A percentile compares a stretch with the other conserved stretches of the same genome.
phyloP scores from a whole-genome alignment of 306 rosid species.

The Citrullus amarus region DNA sequence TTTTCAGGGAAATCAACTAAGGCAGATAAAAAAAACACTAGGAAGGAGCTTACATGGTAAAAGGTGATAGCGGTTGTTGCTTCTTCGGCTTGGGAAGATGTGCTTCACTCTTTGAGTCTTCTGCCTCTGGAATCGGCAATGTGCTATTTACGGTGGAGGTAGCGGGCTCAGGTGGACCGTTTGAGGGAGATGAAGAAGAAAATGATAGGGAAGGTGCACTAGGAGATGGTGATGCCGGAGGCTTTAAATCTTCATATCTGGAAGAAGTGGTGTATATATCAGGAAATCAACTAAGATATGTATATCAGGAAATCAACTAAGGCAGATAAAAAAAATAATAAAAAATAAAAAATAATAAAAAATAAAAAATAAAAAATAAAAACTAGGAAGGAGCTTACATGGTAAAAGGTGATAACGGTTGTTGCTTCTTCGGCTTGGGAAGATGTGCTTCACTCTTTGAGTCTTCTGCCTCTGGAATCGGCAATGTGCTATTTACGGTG shows the following conservation, averaged over 20 bases:
- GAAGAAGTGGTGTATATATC: neutral
- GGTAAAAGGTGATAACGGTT: constrained; percentile 51
- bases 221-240: constrained; percentile 77
- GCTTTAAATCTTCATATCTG: constrained; percentile 69
- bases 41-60: constrained; percentile 42
- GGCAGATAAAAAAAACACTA: neutral
- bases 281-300: too few species aligned
- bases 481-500: neutral
- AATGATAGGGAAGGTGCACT: constrained; percentile 27
- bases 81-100: constrained; percentile 27
- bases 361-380: neutral
- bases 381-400: constrained; percentile 39
- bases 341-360: too few species aligned
- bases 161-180: neutral
- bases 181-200: constrained; percentile 18
- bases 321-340: too few species aligned
- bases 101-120: constrained; percentile 2
- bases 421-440: constrained; percentile 36
- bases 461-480: neutral
- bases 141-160: neutral
- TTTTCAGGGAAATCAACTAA: neutral
- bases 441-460: constrained; percentile 10
- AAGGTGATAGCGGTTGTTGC: constrained; percentile 62
- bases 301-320: too few species aligned
- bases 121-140: neutral